A percentile compares a stretch with the other conserved stretches of the same genome.
These are phyloP conservation scores for Clavaria fumosa DNA, from an alignment of 768 basidiomycete species.

Conservation along the genomic window DNA sequence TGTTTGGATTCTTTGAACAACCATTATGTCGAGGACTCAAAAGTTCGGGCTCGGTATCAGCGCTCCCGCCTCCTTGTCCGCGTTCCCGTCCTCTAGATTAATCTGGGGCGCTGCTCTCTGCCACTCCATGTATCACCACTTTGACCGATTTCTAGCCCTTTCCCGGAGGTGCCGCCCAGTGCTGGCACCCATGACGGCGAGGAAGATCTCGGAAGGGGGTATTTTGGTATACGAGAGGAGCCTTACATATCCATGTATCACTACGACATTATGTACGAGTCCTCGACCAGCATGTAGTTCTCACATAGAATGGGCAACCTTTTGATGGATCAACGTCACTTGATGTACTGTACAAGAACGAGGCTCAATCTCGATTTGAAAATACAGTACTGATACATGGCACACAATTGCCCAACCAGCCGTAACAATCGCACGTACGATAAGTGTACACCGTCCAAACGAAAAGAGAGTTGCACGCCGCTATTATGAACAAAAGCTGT, in stretches of 20 bases:
- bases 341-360: too few relatives aligned
- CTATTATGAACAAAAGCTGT: too few relatives aligned
- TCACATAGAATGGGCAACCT: too few relatives aligned
- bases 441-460: too few relatives aligned
- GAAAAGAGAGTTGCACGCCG: too few relatives aligned
- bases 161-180: constrained; percentile 48
- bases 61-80: constrained; percentile 79
- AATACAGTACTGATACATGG: too few relatives aligned
- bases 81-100: constrained; percentile 83
- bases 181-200: constrained; percentile 57
- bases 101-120: constrained; percentile 21
- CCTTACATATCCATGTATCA: constrained; percentile 3
- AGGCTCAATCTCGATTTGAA: too few relatives aligned
- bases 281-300: too few relatives aligned
- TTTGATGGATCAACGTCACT: too few relatives aligned
- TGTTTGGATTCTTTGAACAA: constrained; percentile 37
- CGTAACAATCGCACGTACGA: too few relatives aligned
- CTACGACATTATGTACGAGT: too few relatives aligned
- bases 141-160: constrained; percentile 30
- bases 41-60: constrained; percentile 83
- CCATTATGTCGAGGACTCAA: constrained; percentile 72
- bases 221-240: neutral
- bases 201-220: constrained; percentile 18
- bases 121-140: constrained; percentile 23
- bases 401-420: too few relatives aligned